These are phyloP conservation scores for Ogataea naganishii DNA, from an alignment of 805 yeast species.

Conservation along the genomic window DNA sequence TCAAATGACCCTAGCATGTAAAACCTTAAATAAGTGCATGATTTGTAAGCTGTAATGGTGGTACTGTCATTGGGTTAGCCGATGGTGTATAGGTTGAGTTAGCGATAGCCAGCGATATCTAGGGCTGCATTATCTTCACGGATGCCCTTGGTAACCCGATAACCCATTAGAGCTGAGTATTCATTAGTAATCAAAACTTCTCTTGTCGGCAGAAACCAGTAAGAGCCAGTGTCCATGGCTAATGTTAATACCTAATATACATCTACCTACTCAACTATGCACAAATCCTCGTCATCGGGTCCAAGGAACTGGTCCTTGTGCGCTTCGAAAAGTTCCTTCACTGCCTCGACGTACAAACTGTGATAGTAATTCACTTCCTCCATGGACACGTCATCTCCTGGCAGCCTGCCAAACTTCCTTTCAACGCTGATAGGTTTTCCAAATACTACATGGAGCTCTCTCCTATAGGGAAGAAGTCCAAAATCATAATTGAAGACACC, in stretches of 20 bases:
- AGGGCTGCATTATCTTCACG: no score
- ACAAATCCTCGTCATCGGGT: constrained; percentile 38
- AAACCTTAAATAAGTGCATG: no score
- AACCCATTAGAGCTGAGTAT: no score
- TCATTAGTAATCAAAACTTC: no score
- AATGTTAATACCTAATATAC: neutral
- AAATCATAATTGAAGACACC: constrained; percentile 89
- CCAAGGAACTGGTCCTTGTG: constrained; percentile 47
- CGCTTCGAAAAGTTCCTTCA: constrained; percentile 55
- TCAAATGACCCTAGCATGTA: no score
- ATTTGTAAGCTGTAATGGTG: no score
- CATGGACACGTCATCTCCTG: constrained; percentile 22
- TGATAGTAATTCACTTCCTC: constrained; percentile 66
- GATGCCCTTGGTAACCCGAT: no score
- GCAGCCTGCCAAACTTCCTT: constrained; percentile 11
- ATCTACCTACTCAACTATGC: constrained; percentile 31
- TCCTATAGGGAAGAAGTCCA: constrained; percentile 82
- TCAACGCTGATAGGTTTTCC: constrained; percentile 49
- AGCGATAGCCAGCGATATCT: no score
- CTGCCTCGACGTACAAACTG: constrained; percentile 52
- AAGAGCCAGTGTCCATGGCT: no score
- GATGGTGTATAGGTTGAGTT: no score
- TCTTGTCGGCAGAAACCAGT: no score
- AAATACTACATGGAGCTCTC: constrained; percentile 67
- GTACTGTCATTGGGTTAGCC: no score